phyloP scores from a whole-genome alignment of 352 stramenopile species.

The Thraustochytrium sp. region DNA sequence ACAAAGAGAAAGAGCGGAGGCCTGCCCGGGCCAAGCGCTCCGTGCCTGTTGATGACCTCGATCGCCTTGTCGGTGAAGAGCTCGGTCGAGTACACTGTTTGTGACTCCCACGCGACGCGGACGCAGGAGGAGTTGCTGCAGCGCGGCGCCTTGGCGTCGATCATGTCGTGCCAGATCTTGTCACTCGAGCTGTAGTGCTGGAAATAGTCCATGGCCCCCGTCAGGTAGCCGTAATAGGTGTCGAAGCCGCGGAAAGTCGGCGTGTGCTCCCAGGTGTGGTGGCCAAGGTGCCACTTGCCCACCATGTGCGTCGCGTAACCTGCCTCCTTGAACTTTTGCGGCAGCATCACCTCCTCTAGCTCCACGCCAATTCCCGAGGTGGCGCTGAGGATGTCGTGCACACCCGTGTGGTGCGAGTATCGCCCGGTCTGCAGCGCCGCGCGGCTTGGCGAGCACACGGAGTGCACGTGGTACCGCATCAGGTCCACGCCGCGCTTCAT shows the following conservation, averaged over 20 bases:
- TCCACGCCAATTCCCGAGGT: background rate
- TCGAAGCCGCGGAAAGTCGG: conserved; percentile 31
- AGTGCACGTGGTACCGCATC: conserved; percentile 28
- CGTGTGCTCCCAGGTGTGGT: background rate
- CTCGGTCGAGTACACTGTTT: conserved; percentile 1
- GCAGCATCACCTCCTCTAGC: background rate
- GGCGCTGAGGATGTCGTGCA: background rate
- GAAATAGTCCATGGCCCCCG: background rate
- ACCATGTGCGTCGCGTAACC: conserved; percentile 18
- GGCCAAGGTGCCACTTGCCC: conserved; percentile 36
- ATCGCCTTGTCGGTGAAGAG: conserved; percentile 34
- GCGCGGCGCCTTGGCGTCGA: background rate
- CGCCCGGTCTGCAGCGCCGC: conserved; percentile 17
- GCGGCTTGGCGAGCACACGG: conserved; percentile 12
- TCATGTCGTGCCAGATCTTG: background rate
- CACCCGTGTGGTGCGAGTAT: conserved; percentile 16
- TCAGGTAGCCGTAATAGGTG: background rate
- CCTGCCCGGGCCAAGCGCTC: background rate
- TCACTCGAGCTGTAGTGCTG: background rate
- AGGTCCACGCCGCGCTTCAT: background rate
- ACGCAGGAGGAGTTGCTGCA: background rate
- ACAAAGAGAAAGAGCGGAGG: conserved; percentile 47
- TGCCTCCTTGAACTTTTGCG: conserved; percentile 13
- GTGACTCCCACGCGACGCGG: background rate
- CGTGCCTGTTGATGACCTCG: background rate